Conservation (phyloP, 441 rosid species). For the Geranium incanum region DNA sequence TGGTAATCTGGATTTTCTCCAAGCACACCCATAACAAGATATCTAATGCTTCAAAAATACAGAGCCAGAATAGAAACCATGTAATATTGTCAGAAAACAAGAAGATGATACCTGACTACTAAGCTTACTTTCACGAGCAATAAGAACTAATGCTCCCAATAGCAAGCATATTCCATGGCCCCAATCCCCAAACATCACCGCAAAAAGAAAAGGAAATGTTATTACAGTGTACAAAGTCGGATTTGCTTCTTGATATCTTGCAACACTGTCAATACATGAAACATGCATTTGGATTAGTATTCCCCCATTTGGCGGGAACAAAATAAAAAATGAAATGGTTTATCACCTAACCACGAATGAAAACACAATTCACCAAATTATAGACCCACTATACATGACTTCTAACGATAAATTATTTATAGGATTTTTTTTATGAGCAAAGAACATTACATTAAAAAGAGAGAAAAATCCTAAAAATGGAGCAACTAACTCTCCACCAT, state of each 20-base stretch:
- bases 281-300: not conserved
- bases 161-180: constrained; percentile 93
- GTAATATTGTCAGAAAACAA: not conserved
- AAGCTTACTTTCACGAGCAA: constrained; percentile 73
- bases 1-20: not conserved
- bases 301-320: not conserved
- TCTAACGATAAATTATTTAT: not conserved
- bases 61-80: not conserved
- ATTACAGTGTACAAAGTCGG: constrained; percentile 74
- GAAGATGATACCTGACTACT: constrained; percentile 59
- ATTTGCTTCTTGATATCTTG: constrained; percentile 90
- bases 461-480: too few species aligned
- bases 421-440: not conserved
- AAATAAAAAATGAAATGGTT: constrained; percentile 4
- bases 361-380: not conserved
- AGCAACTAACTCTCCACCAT: too few species aligned
- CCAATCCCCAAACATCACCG: constrained; percentile 99
- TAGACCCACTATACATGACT: not conserved
- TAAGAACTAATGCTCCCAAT: constrained; percentile 52
- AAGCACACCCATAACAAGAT: not conserved
- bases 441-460: too few species aligned
- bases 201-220: constrained; percentile 94
- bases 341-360: not conserved
- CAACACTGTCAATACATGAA: constrained; percentile 46
- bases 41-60: too few species aligned